Evolutionary conservation across 2,329 filamentous ascomycete genomes (phyloP).

Genomic region (Aspergillus japonicus): DNA sequence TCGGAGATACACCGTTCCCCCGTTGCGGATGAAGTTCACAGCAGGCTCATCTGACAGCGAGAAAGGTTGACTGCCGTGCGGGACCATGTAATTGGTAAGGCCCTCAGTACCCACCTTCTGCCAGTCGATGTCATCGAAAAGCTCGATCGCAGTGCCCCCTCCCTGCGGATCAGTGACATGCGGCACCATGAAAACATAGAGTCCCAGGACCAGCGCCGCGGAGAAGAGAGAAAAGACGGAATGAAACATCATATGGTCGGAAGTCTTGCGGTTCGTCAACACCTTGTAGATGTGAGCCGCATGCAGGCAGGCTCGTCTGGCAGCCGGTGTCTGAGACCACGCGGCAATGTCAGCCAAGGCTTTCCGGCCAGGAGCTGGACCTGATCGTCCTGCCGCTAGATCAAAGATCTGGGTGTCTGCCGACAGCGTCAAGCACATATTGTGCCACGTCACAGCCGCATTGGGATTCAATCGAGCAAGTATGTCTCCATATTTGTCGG

Average conservation of each 20-base stretch:
- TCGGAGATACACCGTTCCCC: slow-evolving; percentile 49
- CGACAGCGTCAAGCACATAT: slow-evolving; percentile 53
- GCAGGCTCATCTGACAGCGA: slow-evolving; percentile 33
- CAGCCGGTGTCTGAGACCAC: slow-evolving; percentile 53
- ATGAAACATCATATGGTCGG: slow-evolving; percentile 53
- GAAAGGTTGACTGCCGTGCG: slow-evolving; percentile 27
- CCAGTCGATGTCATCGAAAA: slow-evolving; percentile 54
- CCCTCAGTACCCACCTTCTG: slow-evolving; percentile 47
- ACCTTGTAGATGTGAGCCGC: slow-evolving; percentile 54
- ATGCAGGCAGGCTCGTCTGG: slow-evolving; percentile 52
- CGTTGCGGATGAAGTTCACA: slow-evolving; percentile 49
- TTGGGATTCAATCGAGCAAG: slow-evolving; percentile 50
- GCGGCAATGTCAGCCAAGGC: slow-evolving; percentile 52
- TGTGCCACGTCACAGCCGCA: slow-evolving; percentile 53
- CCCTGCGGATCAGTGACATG: slow-evolving; percentile 24
- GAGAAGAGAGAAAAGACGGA: slow-evolving; percentile 52
- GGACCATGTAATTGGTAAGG: slow-evolving; percentile 42
- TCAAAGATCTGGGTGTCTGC: slow-evolving; percentile 55
- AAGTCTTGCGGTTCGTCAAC: slow-evolving; percentile 53
- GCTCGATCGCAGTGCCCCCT: slow-evolving; percentile 38
- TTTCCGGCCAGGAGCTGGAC: slow-evolving; percentile 47
- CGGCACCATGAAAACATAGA: slow-evolving; percentile 53
- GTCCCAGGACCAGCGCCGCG: slow-evolving; percentile 51
- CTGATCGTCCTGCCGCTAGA: slow-evolving; percentile 51
- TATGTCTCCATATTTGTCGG: slow-evolving; percentile 40